These are phyloP conservation scores for Colletotrichum endophyticum DNA, from an alignment of 2,329 filamentous ascomycete genomes.

Conservation along the genomic window DNA sequence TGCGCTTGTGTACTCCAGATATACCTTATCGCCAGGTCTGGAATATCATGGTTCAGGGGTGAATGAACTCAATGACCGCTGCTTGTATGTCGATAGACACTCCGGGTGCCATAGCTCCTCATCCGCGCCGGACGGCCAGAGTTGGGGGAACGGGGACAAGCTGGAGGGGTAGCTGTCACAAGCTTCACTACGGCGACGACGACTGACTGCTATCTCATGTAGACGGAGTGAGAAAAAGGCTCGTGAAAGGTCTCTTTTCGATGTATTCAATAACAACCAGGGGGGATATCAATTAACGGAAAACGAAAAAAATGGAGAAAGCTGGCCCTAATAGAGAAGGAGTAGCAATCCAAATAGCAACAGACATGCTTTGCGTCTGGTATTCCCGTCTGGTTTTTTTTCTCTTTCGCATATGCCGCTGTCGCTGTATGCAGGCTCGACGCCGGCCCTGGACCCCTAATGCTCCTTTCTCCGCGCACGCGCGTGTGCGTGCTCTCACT, in stretches of 20 bases:
- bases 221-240: neutral
- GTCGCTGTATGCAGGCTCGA: neutral
- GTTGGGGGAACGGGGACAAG: neutral
- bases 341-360: neutral
- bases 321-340: neutral
- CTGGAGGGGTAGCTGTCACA: neutral
- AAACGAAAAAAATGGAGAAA: neutral
- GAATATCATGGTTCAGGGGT: neutral
- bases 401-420: neutral
- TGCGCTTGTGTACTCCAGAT: neutral
- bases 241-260: neutral
- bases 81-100: neutral
- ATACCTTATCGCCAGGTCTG: neutral
- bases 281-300: constrained; percentile 11
- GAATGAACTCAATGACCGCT: neutral
- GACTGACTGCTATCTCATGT: neutral
- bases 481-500: neutral
- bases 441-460: neutral
- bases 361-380: neutral
- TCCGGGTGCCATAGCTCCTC: neutral
- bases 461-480: neutral
- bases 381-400: neutral
- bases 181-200: neutral
- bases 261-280: neutral
- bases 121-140: neutral